A percentile compares a stretch with the other conserved stretches of the same genome.
Conservation (phyloP, 2,329 filamentous ascomycete genomes). For the Periconia sp. region DNA sequence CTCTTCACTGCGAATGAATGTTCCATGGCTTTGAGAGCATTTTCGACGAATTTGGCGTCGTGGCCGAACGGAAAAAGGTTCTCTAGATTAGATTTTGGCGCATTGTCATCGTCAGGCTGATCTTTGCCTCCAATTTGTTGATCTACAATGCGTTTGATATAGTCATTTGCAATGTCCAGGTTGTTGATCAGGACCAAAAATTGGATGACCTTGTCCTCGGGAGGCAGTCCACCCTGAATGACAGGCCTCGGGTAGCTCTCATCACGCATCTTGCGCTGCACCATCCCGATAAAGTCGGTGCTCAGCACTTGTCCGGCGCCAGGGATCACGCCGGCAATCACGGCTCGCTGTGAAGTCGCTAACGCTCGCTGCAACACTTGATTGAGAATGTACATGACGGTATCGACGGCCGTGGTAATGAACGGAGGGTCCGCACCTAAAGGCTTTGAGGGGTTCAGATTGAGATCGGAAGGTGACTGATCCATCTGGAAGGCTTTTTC, state of each 20-base stretch:
- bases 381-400: conserved; percentile 99
- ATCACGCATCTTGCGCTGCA: conserved; percentile 96
- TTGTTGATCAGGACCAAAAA: conserved; percentile 97
- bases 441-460: conserved; percentile 70
- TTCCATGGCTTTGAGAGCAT: conserved; percentile 69
- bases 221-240: conserved; percentile 78
- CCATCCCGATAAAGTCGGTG: conserved; percentile 93
- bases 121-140: conserved; percentile 56
- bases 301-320: conserved; percentile 78
- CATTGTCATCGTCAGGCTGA: conserved; percentile 42
- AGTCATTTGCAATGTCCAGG: conserved; percentile 88
- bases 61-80: conserved; percentile 79
- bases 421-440: conserved; percentile 80
- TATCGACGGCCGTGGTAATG: conserved; percentile 93
- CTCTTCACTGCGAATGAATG: conserved; percentile 75
- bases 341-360: conserved; percentile 78
- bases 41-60: conserved; percentile 70
- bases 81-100: conserved; percentile 42
- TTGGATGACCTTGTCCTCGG: conserved; percentile 82
- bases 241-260: conserved; percentile 85
- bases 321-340: conserved; percentile 77
- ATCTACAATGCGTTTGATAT: conserved; percentile 81
- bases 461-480: conserved; percentile 78
- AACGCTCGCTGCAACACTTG: conserved; percentile 84
- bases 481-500: conserved; percentile 98